These are phyloP conservation scores for Astragalus glycyphyllos DNA, from an alignment of 306 rosid genomes.

Conservation along the genomic window DNA sequence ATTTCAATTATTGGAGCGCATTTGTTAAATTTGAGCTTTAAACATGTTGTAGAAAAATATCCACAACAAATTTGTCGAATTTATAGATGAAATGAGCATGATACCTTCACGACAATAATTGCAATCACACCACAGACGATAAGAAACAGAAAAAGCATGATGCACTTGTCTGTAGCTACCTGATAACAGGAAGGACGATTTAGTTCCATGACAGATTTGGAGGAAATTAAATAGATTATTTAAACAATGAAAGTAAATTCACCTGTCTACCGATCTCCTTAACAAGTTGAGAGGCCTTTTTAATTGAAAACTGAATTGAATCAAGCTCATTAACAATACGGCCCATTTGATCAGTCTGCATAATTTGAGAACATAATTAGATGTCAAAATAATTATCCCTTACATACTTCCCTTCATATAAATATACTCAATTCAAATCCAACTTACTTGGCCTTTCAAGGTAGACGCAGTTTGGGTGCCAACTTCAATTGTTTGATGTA, in stretches of 20 bases:
- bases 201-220: constrained; percentile 32
- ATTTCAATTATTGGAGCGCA: constrained; percentile 11
- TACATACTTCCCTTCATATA: constrained; percentile 20
- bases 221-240: constrained; percentile 15
- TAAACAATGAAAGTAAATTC: constrained; percentile 29
- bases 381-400: constrained; percentile 42
- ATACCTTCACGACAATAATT: constrained; percentile 95
- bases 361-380: constrained; percentile 32
- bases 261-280: constrained; percentile 99
- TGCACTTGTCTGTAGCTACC: constrained; percentile 99
- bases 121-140: constrained; percentile 94
- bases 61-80: constrained; percentile 6
- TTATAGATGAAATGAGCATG: constrained; percentile 27
- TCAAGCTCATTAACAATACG: constrained; percentile 96
- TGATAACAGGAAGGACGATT: constrained; percentile 41
- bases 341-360: constrained; percentile 99
- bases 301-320: constrained; percentile 96
- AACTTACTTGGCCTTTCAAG: constrained; percentile 93
- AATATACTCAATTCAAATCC: constrained; percentile 32
- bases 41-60: neutral
- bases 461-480: constrained; percentile 93
- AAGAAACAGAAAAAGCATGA: constrained; percentile 91
- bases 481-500: constrained; percentile 92
- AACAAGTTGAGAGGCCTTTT: constrained; percentile 97
- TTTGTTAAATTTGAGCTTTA: neutral